Evolutionary conservation across 164 flowering plant species (phyloP).

Genomic region (Euptelea pleiosperma): DNA sequence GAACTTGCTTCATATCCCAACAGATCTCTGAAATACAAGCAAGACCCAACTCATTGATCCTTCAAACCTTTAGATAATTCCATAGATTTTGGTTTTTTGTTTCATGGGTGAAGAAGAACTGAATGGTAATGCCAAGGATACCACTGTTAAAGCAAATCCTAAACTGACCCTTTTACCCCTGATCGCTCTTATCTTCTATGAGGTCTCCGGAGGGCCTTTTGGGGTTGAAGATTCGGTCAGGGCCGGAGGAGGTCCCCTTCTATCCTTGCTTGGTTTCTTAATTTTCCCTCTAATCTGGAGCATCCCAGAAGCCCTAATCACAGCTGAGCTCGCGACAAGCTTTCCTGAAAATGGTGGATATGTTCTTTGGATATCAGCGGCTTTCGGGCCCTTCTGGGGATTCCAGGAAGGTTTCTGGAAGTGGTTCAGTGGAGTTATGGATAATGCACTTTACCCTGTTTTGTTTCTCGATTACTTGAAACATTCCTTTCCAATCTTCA

Average conservation of each 20-base stretch:
- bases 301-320: constrained; percentile 81
- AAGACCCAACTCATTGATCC: too few species aligned
- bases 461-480: constrained; percentile 85
- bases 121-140: constrained; percentile 18
- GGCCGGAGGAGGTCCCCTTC: constrained; percentile 78
- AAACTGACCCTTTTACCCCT: constrained; percentile 70
- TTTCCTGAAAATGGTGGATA: constrained; percentile 91
- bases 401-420: constrained; percentile 93
- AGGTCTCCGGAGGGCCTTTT: constrained; percentile 94
- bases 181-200: constrained; percentile 80
- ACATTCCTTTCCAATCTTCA: constrained; percentile 63
- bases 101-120: constrained; percentile 48
- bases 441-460: constrained; percentile 84
- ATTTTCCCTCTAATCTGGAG: constrained; percentile 87
- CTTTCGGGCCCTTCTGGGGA: constrained; percentile 93
- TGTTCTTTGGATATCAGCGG: constrained; percentile 82
- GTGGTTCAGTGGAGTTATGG: constrained; percentile 95
- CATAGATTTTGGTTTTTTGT: not conserved
- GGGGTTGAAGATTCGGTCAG: constrained; percentile 87
- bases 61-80: not conserved
- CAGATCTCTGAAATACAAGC: too few species aligned
- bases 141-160: constrained; percentile 31
- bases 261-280: constrained; percentile 74
- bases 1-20: not conserved
- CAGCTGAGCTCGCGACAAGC: constrained; percentile 82